A percentile compares a stretch with the other conserved stretches of the same genome.
Evolutionary conservation across 2,329 filamentous ascomycete genomes (phyloP).

Genomic region (Pleoardoris graminearum): DNA sequence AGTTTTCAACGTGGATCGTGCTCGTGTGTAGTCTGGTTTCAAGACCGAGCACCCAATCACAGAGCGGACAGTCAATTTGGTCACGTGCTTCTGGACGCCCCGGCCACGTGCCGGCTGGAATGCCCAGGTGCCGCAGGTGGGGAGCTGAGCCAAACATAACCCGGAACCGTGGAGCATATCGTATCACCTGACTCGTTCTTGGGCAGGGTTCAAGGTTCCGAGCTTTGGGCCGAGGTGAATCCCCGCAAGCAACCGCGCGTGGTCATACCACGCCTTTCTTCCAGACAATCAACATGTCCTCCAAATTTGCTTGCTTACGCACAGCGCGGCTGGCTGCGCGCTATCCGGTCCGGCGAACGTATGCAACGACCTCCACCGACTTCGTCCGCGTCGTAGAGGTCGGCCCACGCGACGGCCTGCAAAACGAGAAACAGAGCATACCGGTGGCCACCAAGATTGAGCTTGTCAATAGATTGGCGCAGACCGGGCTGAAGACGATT

Average conservation of each 20-base stretch:
- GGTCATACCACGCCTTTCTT: constrained; percentile 1
- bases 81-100: no score
- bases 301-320: constrained; percentile 36
- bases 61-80: no score
- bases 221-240: constrained; percentile 7
- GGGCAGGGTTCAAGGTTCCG: no score
- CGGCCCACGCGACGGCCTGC: constrained; percentile 81
- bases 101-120: no score
- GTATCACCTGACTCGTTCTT: no score
- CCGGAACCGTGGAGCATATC: no score
- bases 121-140: no score
- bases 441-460: constrained; percentile 74
- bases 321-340: constrained; percentile 42
- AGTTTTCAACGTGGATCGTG: no score
- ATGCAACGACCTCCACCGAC: constrained; percentile 45
- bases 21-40: no score
- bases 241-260: constrained; percentile 8
- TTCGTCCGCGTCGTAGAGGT: constrained; percentile 74
- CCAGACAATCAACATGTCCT: constrained; percentile 25
- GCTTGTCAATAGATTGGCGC: constrained; percentile 69
- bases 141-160: no score
- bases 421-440: constrained; percentile 78
- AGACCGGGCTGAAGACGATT: constrained; percentile 71
- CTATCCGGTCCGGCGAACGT: constrained; percentile 34
- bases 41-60: no score